These are phyloP conservation scores for Pelargonium cotyledonis DNA, from an alignment of 441 rosid species.

Conservation along the genomic window DNA sequence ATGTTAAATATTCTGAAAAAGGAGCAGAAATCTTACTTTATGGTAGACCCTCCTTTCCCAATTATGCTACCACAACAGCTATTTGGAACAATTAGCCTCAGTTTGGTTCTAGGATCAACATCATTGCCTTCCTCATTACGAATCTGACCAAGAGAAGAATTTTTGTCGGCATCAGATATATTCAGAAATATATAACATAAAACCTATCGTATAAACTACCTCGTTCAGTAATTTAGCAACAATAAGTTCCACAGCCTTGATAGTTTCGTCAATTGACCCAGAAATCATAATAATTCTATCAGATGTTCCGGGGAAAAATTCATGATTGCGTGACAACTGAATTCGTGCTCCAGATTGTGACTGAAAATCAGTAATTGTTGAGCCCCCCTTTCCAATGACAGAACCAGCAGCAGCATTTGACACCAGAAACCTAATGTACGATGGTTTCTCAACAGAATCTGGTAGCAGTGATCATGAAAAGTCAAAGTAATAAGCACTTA, in stretches of 20 bases:
- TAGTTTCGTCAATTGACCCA: slow-evolving; percentile 63
- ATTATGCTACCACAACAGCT: slow-evolving; percentile 96
- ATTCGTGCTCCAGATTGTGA: slow-evolving; percentile 87
- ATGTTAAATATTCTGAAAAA: slow-evolving; percentile 19
- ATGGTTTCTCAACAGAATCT: slow-evolving; percentile 76
- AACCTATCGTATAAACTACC: slow-evolving; percentile 36
- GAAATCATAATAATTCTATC: slow-evolving; percentile 89
- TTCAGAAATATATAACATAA: slow-evolving; percentile 7
- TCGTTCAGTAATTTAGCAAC: slow-evolving; percentile 75
- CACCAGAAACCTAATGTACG: slow-evolving; percentile 79
- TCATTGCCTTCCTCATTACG: slow-evolving; percentile 68
- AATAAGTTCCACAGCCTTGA: slow-evolving; percentile 77
- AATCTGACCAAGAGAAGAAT: slow-evolving; percentile 40
- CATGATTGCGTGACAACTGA: slow-evolving; percentile 88
- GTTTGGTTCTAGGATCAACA: slow-evolving; percentile 70
- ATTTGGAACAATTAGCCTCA: slow-evolving; percentile 90
- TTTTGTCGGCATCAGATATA: slow-evolving; percentile 13
- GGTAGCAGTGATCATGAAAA: slow-evolving; percentile 17
- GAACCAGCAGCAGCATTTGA: slow-evolving; percentile 99
- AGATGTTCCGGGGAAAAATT: slow-evolving; percentile 84
- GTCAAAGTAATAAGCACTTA: not conserved
- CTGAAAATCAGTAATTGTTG: slow-evolving; percentile 91
- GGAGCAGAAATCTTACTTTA: slow-evolving; percentile 56
- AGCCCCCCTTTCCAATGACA: slow-evolving; percentile 95
- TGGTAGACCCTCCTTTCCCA: slow-evolving; percentile 96